Evolutionary conservation across 2,329 filamentous ascomycete species (phyloP).

Genomic region (Polytolypa hystricis): DNA sequence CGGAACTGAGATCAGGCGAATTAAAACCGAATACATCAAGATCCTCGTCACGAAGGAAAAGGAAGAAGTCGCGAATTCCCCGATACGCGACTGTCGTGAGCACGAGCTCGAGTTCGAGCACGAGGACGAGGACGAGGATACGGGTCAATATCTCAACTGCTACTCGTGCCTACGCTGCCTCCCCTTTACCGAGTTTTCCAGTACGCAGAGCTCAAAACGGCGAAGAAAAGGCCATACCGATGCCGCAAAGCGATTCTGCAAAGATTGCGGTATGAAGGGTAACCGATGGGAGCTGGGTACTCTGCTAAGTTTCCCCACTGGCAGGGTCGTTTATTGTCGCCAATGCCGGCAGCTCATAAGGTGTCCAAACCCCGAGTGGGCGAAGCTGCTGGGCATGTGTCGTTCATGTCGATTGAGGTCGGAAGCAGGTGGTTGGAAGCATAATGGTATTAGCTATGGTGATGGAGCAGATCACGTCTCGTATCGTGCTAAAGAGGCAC

Average conservation of each 20-base stretch:
- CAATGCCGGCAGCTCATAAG: not conserved
- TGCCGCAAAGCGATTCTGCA: conserved; percentile 13
- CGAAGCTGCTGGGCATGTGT: conserved; percentile 1
- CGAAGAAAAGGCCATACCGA: conserved; percentile 14
- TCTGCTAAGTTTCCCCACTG: conserved; percentile 3
- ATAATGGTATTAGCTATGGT: conserved; percentile 1
- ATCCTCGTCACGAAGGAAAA: conserved; percentile 4
- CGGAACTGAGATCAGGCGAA: conserved; percentile 6
- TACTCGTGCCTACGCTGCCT: conserved; percentile 15
- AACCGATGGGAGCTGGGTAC: conserved; percentile 13
- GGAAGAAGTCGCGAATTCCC: not conserved
- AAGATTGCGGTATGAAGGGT: conserved; percentile 10
- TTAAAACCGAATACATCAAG: conserved; percentile 5
- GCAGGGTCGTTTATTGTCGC: conserved; percentile 3
- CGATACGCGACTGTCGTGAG: not conserved
- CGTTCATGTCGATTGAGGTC: not conserved
- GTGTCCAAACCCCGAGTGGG: not conserved
- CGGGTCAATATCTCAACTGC: conserved; percentile 5
- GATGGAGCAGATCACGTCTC: not conserved
- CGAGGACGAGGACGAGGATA: not conserved
- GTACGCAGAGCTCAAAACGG: conserved; percentile 10
- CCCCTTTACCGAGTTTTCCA: conserved; percentile 9
- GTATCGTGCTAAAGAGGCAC: conserved; percentile 2
- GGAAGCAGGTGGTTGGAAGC: conserved; percentile 1
- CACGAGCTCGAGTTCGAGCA: not conserved